Percentiles rank a stretch among this genome's conserved stretches.
Conservation (phyloP, 257 asterid genomes). For the Solanum chiquidenum region DNA sequence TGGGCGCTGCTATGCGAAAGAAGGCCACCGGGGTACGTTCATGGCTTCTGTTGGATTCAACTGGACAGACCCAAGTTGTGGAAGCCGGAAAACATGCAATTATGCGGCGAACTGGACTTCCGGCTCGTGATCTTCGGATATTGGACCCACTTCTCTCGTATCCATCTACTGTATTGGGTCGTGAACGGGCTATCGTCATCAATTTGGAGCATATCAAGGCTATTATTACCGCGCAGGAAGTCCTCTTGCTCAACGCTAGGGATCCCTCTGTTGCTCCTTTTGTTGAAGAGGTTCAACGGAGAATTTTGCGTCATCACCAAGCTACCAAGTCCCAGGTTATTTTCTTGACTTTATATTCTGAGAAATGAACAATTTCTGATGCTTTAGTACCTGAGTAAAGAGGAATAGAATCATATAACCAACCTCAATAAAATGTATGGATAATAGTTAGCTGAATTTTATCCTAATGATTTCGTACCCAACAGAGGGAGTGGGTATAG, state of each 20-base stretch:
- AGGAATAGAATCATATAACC: background rate
- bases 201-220: constrained; percentile 96
- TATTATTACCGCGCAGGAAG: constrained; percentile 85
- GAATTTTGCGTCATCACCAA: constrained; percentile 66
- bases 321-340: constrained; percentile 69
- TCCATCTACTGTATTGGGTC: constrained; percentile 83
- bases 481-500: background rate
- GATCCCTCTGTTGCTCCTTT: constrained; percentile 89
- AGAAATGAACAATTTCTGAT: background rate
- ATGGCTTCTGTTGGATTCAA: constrained; percentile 78
- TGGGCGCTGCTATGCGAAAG: constrained; percentile 43
- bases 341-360: background rate
- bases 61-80: constrained; percentile 73
- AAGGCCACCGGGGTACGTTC: constrained; percentile 72
- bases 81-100: constrained; percentile 94
- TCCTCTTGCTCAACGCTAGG: constrained; percentile 65
- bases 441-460: background rate
- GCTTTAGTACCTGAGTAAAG: background rate
- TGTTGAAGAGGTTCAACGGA: constrained; percentile 70
- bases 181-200: constrained; percentile 88
- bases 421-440: background rate
- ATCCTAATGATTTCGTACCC: background rate
- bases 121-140: constrained; percentile 93
- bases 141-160: constrained; percentile 82
- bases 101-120: constrained; percentile 92